Percentiles rank a stretch among this genome's conserved stretches.
These are phyloP conservation scores for Ichthyophthirius multifiliis DNA, from an alignment of 169 alveolate genomes.

Conservation along the genomic window DNA sequence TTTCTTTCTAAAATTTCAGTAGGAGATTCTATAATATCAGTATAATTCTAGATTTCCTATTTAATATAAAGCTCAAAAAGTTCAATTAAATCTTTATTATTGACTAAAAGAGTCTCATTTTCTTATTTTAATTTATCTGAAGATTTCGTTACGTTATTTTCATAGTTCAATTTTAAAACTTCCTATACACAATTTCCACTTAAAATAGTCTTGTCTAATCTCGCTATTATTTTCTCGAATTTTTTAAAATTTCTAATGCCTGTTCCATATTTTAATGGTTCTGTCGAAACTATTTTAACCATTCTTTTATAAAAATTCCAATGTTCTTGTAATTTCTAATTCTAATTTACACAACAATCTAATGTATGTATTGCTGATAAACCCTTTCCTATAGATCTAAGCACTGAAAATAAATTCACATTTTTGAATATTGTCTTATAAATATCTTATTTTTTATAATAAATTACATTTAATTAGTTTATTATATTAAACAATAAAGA, in stretches of 20 bases:
- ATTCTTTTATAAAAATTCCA: conserved; percentile 51
- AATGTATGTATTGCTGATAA: conserved; percentile 14
- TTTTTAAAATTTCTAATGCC: conserved; percentile 3
- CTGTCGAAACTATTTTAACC: conserved; percentile 44
- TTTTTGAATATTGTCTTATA: conserved; percentile 21
- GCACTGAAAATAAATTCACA: conserved; percentile 7
- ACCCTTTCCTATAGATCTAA: conserved; percentile 33
- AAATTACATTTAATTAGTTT: conserved; percentile 18
- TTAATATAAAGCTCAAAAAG: conserved; percentile 32
- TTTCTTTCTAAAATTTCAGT: conserved; percentile 44
- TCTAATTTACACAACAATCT: conserved; percentile 38
- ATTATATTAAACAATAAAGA: conserved; percentile 15
- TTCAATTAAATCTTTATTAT: conserved; percentile 40
- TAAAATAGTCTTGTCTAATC: conserved; percentile 40
- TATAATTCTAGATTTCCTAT: conserved; percentile 8
- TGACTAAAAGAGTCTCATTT: neutral
- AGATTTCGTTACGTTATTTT: neutral
- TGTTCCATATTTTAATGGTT: conserved; percentile 29
- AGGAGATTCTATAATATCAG: conserved; percentile 22
- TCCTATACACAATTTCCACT: conserved; percentile 41
- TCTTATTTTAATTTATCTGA: conserved; percentile 6
- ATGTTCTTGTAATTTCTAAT: conserved; percentile 33
- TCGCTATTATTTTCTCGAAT: conserved; percentile 30
- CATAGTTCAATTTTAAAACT: conserved; percentile 19
- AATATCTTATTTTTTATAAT: conserved; percentile 29